Conservation (phyloP, 2,329 filamentous ascomycete species). For the Fusarium subglutinans region DNA sequence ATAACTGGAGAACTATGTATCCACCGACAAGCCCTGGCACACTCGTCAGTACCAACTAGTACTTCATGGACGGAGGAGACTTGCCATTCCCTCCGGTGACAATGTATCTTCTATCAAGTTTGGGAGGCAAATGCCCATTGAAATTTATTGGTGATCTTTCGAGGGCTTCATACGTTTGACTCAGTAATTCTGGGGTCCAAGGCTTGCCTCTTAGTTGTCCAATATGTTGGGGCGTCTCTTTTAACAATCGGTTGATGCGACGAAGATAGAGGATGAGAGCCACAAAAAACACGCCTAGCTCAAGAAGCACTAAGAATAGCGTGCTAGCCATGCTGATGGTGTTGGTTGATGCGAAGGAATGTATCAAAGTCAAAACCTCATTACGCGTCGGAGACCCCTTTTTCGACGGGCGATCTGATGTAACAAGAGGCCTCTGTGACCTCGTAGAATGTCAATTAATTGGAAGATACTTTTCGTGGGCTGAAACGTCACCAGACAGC, state of each 20-base stretch:
- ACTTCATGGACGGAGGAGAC: accelerated
- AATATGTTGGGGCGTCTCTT: background rate
- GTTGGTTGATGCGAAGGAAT: background rate
- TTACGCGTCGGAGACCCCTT: background rate
- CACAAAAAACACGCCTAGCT: background rate
- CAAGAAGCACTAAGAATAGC: background rate
- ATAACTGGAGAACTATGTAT: conserved; percentile 6
- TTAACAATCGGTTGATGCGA: background rate
- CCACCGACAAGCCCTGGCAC: conserved; percentile 2
- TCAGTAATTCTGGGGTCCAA: background rate
- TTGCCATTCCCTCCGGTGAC: conserved; percentile 4
- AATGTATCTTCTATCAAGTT: conserved; percentile 1
- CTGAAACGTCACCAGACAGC: background rate
- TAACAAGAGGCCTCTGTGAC: background rate
- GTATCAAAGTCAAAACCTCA: background rate
- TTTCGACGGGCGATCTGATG: background rate
- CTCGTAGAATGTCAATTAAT: background rate
- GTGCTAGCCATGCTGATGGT: background rate
- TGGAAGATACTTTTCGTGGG: background rate
- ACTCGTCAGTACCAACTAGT: background rate
- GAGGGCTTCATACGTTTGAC: background rate
- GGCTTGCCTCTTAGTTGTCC: background rate
- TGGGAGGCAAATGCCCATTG: background rate
- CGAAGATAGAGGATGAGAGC: background rate
- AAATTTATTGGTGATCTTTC: background rate